Evolutionary conservation across 2,329 filamentous ascomycete genomes (phyloP).

Genomic region (Colletotrichum scovillei): DNA sequence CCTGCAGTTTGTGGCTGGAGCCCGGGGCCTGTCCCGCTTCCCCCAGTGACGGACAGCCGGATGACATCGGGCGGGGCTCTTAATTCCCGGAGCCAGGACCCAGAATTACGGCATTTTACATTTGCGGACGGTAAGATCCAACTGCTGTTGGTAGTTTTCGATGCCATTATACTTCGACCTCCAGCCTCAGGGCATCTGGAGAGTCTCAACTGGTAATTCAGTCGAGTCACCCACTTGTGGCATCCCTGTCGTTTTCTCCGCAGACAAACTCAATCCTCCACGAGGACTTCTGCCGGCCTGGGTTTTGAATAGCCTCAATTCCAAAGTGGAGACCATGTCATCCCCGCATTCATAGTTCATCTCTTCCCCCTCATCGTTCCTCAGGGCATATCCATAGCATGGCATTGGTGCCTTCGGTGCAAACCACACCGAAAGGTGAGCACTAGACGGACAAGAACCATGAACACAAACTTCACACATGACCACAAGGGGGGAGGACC

Average conservation of each 20-base stretch:
- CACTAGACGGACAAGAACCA: neutral
- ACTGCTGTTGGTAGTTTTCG: neutral
- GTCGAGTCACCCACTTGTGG: neutral
- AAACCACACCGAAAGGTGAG: constrained; percentile 19
- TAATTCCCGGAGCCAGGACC: neutral
- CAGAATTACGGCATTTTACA: neutral
- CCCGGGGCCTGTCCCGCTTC: too few species aligned
- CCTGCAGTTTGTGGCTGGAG: constrained; percentile 19
- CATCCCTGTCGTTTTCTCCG: neutral
- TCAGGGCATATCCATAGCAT: neutral
- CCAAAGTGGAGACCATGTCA: constrained; percentile 23
- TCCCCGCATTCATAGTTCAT: constrained; percentile 24
- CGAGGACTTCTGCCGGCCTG: constrained; percentile 18
- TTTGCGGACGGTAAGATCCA: neutral
- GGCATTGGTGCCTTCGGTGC: constrained; percentile 8
- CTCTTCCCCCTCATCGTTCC: constrained; percentile 23
- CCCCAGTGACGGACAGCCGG: constrained; percentile 5
- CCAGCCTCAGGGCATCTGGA: neutral
- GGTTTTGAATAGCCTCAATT: constrained; percentile 34
- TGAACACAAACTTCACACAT: neutral
- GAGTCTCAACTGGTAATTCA: neutral
- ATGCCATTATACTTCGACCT: neutral
- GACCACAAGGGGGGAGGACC: neutral
- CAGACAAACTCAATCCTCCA: neutral
- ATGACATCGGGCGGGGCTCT: neutral